phyloP scores from a whole-genome alignment of 2,329 filamentous ascomycete genomes.

The Monosporascus sp. region DNA sequence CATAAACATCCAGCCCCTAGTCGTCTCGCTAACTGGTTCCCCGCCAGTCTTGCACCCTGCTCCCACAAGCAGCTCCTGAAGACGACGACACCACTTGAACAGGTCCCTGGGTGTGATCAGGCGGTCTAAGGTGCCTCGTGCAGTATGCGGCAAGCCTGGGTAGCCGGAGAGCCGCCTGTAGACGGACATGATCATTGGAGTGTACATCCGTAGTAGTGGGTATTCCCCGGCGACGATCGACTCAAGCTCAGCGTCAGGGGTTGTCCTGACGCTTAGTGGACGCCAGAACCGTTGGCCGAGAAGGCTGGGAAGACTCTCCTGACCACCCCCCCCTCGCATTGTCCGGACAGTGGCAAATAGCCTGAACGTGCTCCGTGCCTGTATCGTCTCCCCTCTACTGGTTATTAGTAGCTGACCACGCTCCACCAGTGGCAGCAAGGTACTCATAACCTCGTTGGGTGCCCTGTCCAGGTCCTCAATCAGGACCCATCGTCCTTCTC shows the following conservation, averaged over 20 bases:
- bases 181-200: constrained; percentile 53
- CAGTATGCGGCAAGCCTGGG: constrained; percentile 25
- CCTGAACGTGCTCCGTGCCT: constrained; percentile 77
- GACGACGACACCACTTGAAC: constrained; percentile 82
- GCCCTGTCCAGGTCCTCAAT: constrained; percentile 96
- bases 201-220: constrained; percentile 61
- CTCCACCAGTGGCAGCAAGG: constrained; percentile 87
- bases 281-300: constrained; percentile 87
- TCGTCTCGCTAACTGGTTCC: constrained; percentile 67
- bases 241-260: constrained; percentile 64
- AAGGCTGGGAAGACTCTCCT: constrained; percentile 64
- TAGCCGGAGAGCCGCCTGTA: constrained; percentile 48
- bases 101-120: constrained; percentile 62
- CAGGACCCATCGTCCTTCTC: constrained; percentile 91
- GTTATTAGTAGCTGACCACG: constrained; percentile 86
- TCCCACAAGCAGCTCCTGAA: constrained; percentile 59
- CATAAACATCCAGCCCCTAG: constrained; percentile 80
- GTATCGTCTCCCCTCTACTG: constrained; percentile 78
- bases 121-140: constrained; percentile 35
- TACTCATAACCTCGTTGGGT: constrained; percentile 90
- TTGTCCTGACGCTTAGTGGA: constrained; percentile 61
- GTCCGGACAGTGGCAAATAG: constrained; percentile 90
- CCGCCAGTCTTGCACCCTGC: constrained; percentile 59
- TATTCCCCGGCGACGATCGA: constrained; percentile 67
- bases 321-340: constrained; percentile 60